Percentiles rank a stretch among this genome's conserved stretches.
These are phyloP conservation scores for Sporobolomyces pararoseus DNA, from an alignment of 768 basidiomycete genomes.

Conservation along the genomic window DNA sequence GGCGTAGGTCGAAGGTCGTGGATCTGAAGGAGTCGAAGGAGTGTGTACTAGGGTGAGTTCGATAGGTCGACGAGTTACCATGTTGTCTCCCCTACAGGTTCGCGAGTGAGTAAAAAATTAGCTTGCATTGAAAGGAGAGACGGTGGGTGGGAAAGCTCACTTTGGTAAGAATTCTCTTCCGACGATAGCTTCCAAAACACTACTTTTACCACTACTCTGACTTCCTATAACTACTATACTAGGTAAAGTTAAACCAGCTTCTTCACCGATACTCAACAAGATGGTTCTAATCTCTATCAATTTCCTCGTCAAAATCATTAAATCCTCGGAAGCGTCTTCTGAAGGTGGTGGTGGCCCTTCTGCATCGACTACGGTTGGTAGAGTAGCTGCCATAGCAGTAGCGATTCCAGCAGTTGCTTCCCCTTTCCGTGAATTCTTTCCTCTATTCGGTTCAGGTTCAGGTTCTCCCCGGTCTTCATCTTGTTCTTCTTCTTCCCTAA, in stretches of 20 bases:
- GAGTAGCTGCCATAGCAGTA: conserved; percentile 19
- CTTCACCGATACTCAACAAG: conserved; percentile 93
- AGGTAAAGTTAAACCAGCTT: conserved; percentile 85
- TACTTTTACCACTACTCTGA: conserved; percentile 97
- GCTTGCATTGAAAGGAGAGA: neutral
- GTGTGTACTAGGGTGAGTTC: conserved; percentile 96
- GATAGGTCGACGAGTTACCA: conserved; percentile 97
- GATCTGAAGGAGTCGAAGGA: conserved; percentile 59
- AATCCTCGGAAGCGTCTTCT: conserved; percentile 63
- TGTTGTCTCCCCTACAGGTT: conserved; percentile 79
- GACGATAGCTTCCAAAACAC: conserved; percentile 92
- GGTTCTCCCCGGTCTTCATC: conserved; percentile 54
- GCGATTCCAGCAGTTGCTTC: conserved; percentile 6
- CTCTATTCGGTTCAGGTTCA: neutral
- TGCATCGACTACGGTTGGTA: conserved; percentile 20
- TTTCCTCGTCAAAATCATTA: conserved; percentile 89
- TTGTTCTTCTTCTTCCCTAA: conserved; percentile 49
- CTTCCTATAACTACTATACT: conserved; percentile 98
- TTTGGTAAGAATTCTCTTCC: conserved; percentile 98
- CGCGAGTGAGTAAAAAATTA: conserved; percentile 3
- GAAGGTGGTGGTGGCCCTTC: conserved; percentile 40
- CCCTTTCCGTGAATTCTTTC: conserved; percentile 23
- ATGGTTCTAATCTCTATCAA: conserved; percentile 93
- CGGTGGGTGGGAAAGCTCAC: conserved; percentile 56
- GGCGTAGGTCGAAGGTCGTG: conserved; percentile 69